Base-by-base conservation (phyloP, 164 flowering plant species). In the Tetracentron sinense region DNA sequence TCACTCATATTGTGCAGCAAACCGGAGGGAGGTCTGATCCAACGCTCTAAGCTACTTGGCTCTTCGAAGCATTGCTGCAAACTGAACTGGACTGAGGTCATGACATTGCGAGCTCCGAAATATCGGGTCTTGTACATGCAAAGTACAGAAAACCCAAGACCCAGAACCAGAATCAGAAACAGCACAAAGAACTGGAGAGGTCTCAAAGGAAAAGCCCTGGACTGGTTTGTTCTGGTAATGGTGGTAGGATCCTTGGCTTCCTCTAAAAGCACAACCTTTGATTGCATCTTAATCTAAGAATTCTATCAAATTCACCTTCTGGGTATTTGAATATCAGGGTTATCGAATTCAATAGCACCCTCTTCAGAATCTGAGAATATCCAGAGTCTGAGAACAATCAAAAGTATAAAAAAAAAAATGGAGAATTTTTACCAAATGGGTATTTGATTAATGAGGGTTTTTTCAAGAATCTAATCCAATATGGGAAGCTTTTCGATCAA, bases 1-100 rank as follows among this genome's bases (percentile, higher is more conserved):
- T 86, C 91, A 26, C 42, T 82, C 88, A 86, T 83, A 0, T 60
- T 29, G 47, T 83, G 89, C 28, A 69, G 61, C 68, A 81, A 54
- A 58, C 60, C 66, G 12, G 72, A 62, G 0, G 82, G 82, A 53
- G 85, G 81, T 48, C 57, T 77, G 47, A 81, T 75, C 83, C 80
- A 83, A 6, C 42, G 29, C 0, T 72, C 72, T 48, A 83, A 69
- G 68, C 58, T 53, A n/a, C 23, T 31, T 0, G 64, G 47, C 58
- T 65, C 75, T 35, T 72, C 80, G 35, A 44, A 31, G 33, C 86
- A 78, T 0, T 71, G 72, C 49, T n/a, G 62, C 16, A 63, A 66
- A 29, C 29, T 69, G 26, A 81, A 61, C 33, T 20, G 69, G 3
- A 52, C 58, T 2, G 79, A n/a, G 4, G 69, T 53, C 15, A 75